Evolutionary conservation across 2,329 filamentous ascomycete species (phyloP).

Genomic region (Ophiostoma perfectum): DNA sequence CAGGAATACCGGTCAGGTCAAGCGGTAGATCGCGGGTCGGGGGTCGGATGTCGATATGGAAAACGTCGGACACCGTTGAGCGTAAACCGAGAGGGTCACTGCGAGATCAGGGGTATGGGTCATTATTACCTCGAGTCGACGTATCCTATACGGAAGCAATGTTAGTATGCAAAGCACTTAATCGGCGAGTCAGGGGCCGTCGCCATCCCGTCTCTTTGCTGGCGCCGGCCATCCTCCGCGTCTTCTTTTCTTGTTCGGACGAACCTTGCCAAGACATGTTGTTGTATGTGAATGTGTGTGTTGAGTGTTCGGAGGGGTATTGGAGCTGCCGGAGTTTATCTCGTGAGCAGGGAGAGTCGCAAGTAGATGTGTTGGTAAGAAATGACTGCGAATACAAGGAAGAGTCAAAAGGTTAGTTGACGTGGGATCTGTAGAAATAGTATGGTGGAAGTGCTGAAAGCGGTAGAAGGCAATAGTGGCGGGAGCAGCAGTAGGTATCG

Average conservation of each 20-base stretch:
- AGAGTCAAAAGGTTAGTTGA: background rate
- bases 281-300: conserved; percentile 15
- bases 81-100: background rate
- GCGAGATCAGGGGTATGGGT: background rate
- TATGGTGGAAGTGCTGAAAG: conserved; percentile 2
- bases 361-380: background rate
- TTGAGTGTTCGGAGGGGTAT: background rate
- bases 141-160: conserved; percentile 18
- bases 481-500: background rate
- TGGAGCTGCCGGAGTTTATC: background rate
- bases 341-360: conserved; percentile 6
- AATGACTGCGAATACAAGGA: conserved; percentile 11
- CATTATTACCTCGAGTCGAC: conserved; percentile 26
- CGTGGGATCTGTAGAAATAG: background rate
- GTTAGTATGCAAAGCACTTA: background rate
- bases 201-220: background rate
- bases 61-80: background rate
- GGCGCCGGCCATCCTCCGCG: background rate
- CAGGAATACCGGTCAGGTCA: background rate
- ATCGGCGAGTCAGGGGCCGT: background rate
- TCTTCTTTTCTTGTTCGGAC: background rate
- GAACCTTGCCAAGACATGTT: conserved; percentile 28
- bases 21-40: background rate
- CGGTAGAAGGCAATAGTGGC: conserved; percentile 10
- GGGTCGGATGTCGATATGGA: background rate